Evolutionary conservation across 176 grass and related monocot genomes (phyloP).

Genomic region (Miscanthus lutarioriparius): DNA sequence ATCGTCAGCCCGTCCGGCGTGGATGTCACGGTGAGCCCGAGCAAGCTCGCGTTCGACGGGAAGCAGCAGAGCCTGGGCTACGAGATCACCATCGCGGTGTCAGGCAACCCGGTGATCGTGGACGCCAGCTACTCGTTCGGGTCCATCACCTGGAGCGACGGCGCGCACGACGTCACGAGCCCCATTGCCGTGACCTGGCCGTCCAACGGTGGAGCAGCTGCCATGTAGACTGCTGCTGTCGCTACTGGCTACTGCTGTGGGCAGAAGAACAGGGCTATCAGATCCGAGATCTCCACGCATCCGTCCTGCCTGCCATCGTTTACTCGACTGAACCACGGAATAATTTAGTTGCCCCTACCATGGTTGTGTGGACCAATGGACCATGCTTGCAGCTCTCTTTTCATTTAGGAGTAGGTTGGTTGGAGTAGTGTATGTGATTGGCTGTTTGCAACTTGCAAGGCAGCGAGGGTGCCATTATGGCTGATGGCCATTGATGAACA

Average conservation of each 20-base stretch:
- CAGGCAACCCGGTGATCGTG: slow-evolving; percentile 60
- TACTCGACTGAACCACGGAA: not conserved
- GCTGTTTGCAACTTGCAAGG: not conserved
- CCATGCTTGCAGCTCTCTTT: not conserved
- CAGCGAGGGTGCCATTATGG: not conserved
- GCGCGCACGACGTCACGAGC: slow-evolving; percentile 54
- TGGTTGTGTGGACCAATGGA: not conserved
- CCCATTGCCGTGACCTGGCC: slow-evolving; percentile 78
- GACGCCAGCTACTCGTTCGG: slow-evolving; percentile 53
- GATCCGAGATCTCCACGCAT: not conserved
- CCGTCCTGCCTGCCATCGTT: not conserved
- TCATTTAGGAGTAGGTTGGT: not conserved
- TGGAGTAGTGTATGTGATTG: not conserved
- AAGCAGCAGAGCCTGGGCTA: slow-evolving; percentile 53
- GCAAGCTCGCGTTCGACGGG: slow-evolving; percentile 75
- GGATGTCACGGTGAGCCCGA: slow-evolving; percentile 68
- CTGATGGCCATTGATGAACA: too few species aligned
- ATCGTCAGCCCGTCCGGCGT: slow-evolving; percentile 58
- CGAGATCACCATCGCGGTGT: slow-evolving; percentile 52
- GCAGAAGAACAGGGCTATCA: not conserved
- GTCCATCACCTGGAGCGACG: slow-evolving; percentile 62
- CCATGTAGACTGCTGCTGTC: slow-evolving; percentile 30
- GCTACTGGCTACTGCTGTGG: not conserved
- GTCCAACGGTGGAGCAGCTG: slow-evolving; percentile 29
- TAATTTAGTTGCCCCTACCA: slow-evolving; percentile 18